phyloP scores from a whole-genome alignment of 441 rosid genomes.

The Brassica hybrid region DNA sequence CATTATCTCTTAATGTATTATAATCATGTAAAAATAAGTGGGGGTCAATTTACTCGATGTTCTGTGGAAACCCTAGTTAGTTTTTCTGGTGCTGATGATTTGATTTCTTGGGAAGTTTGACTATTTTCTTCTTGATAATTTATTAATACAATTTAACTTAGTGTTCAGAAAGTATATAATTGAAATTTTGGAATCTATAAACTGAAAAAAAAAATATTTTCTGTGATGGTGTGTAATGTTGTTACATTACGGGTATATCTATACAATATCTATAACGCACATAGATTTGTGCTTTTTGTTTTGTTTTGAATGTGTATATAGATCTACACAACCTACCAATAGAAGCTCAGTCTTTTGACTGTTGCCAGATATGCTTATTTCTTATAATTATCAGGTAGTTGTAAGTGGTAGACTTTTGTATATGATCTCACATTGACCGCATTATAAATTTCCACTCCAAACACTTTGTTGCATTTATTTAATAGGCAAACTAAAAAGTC shows the following conservation, averaged over 20 bases:
- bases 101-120: background rate
- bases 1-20: background rate
- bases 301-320: background rate
- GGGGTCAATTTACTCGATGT: background rate
- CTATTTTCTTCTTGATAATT: background rate
- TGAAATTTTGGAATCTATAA: constrained; percentile 8
- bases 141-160: background rate
- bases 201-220: constrained; percentile 8
- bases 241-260: constrained; percentile 1
- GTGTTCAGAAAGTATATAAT: background rate
- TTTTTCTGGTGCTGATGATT: background rate
- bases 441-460: constrained; percentile 14
- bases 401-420: constrained; percentile 1
- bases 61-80: constrained; percentile 21
- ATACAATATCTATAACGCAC: background rate
- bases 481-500: constrained; percentile 29
- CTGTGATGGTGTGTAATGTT: background rate
- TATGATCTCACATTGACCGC: constrained; percentile 33
- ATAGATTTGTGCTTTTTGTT: background rate
- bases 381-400: background rate
- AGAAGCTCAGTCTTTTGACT: constrained; percentile 29
- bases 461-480: constrained; percentile 23
- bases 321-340: constrained; percentile 24
- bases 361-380: constrained; percentile 13
- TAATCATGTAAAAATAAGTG: background rate